A percentile compares a stretch with the other conserved stretches of the same genome.
Conservation (phyloP, 2,329 filamentous ascomycete species). For the Colletotrichum sp. region DNA sequence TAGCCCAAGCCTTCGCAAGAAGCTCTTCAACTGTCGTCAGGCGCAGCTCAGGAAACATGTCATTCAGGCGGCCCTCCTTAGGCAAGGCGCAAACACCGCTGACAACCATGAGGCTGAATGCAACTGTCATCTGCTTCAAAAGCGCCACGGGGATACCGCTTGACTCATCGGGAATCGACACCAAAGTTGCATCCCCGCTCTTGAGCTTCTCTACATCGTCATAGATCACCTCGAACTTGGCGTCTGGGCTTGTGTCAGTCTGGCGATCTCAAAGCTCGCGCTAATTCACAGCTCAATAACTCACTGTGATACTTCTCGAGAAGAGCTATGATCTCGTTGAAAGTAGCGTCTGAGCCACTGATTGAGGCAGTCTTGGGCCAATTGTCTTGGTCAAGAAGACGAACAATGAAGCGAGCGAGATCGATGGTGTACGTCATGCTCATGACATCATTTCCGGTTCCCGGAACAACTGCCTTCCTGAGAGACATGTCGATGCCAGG, state of each 20-base stretch:
- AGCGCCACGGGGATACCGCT: not conserved
- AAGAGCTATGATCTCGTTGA: not conserved
- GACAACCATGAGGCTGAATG: not conserved
- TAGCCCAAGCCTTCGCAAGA: not conserved
- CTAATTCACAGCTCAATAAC: not conserved
- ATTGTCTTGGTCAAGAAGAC: slow-evolving; percentile 30
- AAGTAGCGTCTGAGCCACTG: not conserved
- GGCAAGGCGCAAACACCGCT: not conserved
- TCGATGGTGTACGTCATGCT: slow-evolving; percentile 3
- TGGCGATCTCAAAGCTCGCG: not conserved
- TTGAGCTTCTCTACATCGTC: not conserved
- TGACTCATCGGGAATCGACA: not conserved
- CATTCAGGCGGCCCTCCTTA: not conserved
- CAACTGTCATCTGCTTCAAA: not conserved
- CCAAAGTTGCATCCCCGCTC: not conserved
- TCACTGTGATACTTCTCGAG: not conserved
- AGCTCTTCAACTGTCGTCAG: not conserved
- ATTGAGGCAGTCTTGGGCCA: not conserved
- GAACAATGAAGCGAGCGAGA: slow-evolving; percentile 36
- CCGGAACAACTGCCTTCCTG: not conserved
- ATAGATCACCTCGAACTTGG: not conserved
- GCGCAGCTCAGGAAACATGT: not conserved
- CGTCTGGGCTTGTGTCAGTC: not conserved
- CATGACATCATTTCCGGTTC: not conserved
- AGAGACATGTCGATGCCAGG: not conserved